Base-by-base conservation (phyloP, 2,329 filamentous ascomycete genomes). In the Talaromyces islandicus region DNA sequence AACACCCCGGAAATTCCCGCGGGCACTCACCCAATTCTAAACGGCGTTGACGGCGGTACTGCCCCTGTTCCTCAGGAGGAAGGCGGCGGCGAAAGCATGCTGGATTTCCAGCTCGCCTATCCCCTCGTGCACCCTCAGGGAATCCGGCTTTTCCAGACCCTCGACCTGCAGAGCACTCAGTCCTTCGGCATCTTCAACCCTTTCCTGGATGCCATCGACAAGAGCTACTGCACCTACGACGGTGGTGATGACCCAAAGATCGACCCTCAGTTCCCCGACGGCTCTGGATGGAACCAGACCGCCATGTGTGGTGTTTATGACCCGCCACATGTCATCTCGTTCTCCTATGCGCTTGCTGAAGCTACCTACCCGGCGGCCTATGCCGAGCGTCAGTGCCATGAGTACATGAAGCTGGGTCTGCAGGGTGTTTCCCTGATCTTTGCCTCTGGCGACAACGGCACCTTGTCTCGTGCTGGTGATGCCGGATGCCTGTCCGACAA, bases 371-470 rank as follows among this genome's bases (percentile, higher is more conserved):
- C 58, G 21, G 29, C 30, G 12, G 43, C 32, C 6, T 60, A 60
- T 52, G 30, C 46, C 3, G 19, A 27, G 5, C 21, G 53, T 12
- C 53, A 56, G 27, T 60, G 58, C 41, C 43, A 60, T 17, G 53
- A 60, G 21, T 56, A 52, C 25, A 52, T 52, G 53, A 56, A 60
- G 68, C 77, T 84, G 0, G 80, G 76, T 9, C 64, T 72, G 3
- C 69, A 70, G 56, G 70, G 70, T 5, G 65, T 69, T 51, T 69
- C 70, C 0, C 66, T 73, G n/a, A 63, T 72, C 21, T 65, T 69
- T n/a, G 66, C 69, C 2, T 70, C 69, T 4, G 68, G 68, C 10
- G 69, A 73, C 57, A 65, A 67, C 27, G 71, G 70, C 7, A 54
- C 54, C 5, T 32, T 38, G n/a, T 67, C 71, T 5, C n/a, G 30